Base-by-base conservation (phyloP, 495 filamentous ascomycete species). In the Bacidia gigantensis region DNA sequence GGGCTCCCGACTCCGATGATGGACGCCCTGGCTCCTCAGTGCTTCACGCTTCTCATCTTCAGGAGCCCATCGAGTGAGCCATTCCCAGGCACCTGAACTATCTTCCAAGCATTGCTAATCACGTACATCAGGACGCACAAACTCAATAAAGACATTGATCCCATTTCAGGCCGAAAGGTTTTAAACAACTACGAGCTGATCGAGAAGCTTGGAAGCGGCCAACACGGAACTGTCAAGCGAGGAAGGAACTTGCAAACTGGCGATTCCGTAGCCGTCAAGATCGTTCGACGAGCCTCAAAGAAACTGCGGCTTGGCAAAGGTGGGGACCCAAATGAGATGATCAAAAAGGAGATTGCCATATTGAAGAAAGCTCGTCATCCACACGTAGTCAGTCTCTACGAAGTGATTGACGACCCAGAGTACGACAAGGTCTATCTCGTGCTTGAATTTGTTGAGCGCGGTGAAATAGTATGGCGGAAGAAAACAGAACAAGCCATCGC, bases 101-200 rank as follows among this genome's bases (percentile, higher is more conserved):
- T 52, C 22, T 11, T 23, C 21, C n/a, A 11, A 24, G 21, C 50
- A 11, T 12, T 17, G 18, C 22, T 20, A n/a, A 41, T 11, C 21
- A 44, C 11, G n/a, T n/a, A n/a, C 39, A 20, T 17, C 41, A 60
- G 58, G 47, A 62, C 58, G 10, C 60, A 62, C 51, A 62, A 60
- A 26, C 38, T 62, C 38, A 42, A 48, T 5, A 60, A 58, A 35
- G 93, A 97, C 60, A 77, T 86, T 43, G 87, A 97, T 63, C 73
- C 76, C 24, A 72, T 86, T 50, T 93, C 92, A 7, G 92, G 92
- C 45, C 83, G 90, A 52, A 99, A 99, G 66, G 72, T 84, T 39
- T 90, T 99, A 72, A 99, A 99, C 60, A 80, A 95, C 56, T 99
- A 99, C 65, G 87, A 95, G 60, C 86, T 99, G 60, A 81, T 97